These are phyloP conservation scores for Cercis canadensis DNA, from an alignment of 306 rosid species.

Conservation along the genomic window DNA sequence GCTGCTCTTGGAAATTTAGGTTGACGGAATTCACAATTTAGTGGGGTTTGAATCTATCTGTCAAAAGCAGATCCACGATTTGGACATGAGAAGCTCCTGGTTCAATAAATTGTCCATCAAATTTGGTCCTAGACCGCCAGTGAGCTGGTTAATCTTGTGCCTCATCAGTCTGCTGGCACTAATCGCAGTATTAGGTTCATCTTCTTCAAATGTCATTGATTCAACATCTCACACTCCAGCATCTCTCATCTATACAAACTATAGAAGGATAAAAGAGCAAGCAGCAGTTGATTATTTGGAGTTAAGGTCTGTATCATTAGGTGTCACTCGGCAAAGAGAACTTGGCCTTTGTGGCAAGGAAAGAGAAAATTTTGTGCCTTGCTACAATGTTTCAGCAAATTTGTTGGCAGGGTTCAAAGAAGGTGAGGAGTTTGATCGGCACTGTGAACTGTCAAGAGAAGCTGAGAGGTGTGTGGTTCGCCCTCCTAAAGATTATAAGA, in stretches of 20 bases:
- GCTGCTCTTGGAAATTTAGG: conserved; percentile 55
- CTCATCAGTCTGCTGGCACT: conserved; percentile 71
- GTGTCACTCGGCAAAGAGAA: conserved; percentile 61
- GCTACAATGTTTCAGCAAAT: conserved; percentile 83
- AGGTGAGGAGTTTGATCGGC: conserved; percentile 95
- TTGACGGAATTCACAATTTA: conserved; percentile 43
- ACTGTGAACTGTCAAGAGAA: conserved; percentile 62
- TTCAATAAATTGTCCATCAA: conserved; percentile 65
- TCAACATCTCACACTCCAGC: conserved; percentile 46
- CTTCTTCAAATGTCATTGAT: conserved; percentile 67
- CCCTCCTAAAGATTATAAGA: conserved; percentile 97
- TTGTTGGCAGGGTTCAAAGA: conserved; percentile 68
- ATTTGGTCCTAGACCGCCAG: conserved; percentile 74
- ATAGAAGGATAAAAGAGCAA: conserved; percentile 92
- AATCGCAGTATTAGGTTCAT: conserved; percentile 69
- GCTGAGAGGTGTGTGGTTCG: conserved; percentile 80
- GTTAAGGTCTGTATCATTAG: conserved; percentile 61
- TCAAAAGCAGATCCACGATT: conserved; percentile 42
- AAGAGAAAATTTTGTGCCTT: conserved; percentile 80
- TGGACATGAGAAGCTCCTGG: conserved; percentile 95
- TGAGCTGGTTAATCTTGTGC: conserved; percentile 77
- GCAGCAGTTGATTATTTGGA: conserved; percentile 82
- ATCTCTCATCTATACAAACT: conserved; percentile 69
- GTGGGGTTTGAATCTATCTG: conserved; percentile 43
- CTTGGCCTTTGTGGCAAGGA: conserved; percentile 80